These are phyloP conservation scores for Dalbergia oliveri DNA, from an alignment of 306 rosid species.

Conservation along the genomic window DNA sequence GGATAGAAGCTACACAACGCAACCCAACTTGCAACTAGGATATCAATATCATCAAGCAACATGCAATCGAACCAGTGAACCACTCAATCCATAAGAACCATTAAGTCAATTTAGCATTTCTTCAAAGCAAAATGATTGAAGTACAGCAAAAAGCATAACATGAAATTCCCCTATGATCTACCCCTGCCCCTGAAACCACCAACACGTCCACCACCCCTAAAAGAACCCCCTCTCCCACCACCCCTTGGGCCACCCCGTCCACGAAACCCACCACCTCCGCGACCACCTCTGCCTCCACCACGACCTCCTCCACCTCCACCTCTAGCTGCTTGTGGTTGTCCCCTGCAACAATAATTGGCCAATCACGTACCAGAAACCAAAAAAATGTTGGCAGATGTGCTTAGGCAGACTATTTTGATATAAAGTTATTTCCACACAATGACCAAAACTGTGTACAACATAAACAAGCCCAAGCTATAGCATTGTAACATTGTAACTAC, in stretches of 20 bases:
- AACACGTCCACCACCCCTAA: conserved; percentile 77
- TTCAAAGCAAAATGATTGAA: conserved; percentile 46
- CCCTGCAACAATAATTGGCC: conserved; percentile 64
- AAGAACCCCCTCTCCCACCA: conserved; percentile 83
- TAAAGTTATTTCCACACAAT: neutral
- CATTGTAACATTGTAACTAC: neutral
- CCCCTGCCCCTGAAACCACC: conserved; percentile 97
- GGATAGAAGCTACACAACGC: neutral
- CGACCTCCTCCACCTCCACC: conserved; percentile 74
- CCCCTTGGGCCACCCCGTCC: conserved; percentile 91
- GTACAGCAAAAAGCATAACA: conserved; percentile 46
- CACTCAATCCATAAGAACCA: conserved; percentile 40
- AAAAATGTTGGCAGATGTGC: neutral
- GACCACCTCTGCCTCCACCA: conserved; percentile 72
- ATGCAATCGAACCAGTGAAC: conserved; percentile 42
- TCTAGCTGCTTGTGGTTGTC: conserved; percentile 61
- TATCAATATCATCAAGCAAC: conserved; percentile 10
- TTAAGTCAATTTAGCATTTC: conserved; percentile 36
- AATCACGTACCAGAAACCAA: conserved; percentile 23
- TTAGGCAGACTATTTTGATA: neutral
- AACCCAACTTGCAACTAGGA: conserved; percentile 9
- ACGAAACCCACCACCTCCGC: conserved; percentile 77
- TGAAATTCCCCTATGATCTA: conserved; percentile 55
- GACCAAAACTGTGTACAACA: neutral
- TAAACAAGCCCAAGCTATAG: too few relatives aligned